These are phyloP conservation scores for Hypoxylon fuscum DNA, from an alignment of 495 filamentous ascomycete genomes.

Conservation along the genomic window DNA sequence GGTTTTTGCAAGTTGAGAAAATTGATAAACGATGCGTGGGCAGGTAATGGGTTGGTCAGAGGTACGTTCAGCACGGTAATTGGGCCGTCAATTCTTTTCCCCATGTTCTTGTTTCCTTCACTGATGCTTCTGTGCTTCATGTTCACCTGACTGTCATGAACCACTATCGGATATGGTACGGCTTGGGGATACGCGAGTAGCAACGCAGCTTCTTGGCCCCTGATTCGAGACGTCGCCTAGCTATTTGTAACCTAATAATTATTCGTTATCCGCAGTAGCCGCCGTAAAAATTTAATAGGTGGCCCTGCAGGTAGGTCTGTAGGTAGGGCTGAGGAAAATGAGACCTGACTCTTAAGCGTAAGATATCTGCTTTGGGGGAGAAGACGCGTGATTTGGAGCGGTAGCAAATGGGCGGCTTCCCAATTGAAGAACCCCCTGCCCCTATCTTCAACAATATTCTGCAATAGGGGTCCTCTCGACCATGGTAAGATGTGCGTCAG, in stretches of 20 bases:
- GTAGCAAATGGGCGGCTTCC: constrained; percentile 16
- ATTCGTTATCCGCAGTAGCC: constrained; percentile 27
- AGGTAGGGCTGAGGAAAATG: constrained; percentile 33
- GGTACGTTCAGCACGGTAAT: constrained; percentile 17
- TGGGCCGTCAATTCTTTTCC: background rate
- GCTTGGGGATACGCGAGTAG: constrained; percentile 17
- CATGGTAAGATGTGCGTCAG: constrained; percentile 17
- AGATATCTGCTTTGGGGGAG: too few species aligned
- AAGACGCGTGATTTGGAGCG: constrained; percentile 22
- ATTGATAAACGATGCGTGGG: constrained; percentile 2
- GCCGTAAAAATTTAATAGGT: constrained; percentile 28
- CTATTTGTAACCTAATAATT: constrained; percentile 23
- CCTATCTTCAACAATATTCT: constrained; percentile 11
- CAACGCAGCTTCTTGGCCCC: constrained; percentile 10
- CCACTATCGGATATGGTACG: constrained; percentile 13
- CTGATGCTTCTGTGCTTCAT: background rate
- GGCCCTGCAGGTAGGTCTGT: constrained; percentile 1
- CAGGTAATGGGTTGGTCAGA: constrained; percentile 4
- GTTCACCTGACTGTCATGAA: background rate
- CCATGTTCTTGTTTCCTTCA: constrained; percentile 5
- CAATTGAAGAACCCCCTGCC: constrained; percentile 20
- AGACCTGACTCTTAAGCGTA: too few species aligned
- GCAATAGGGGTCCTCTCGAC: constrained; percentile 29
- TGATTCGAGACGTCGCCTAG: constrained; percentile 16
- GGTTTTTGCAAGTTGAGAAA: background rate